Evolutionary conservation across 176 grass and related monocot species (phyloP), one percentile per base, ranked within the genome.

Genomic region (Triticum timopheevii): DNA sequence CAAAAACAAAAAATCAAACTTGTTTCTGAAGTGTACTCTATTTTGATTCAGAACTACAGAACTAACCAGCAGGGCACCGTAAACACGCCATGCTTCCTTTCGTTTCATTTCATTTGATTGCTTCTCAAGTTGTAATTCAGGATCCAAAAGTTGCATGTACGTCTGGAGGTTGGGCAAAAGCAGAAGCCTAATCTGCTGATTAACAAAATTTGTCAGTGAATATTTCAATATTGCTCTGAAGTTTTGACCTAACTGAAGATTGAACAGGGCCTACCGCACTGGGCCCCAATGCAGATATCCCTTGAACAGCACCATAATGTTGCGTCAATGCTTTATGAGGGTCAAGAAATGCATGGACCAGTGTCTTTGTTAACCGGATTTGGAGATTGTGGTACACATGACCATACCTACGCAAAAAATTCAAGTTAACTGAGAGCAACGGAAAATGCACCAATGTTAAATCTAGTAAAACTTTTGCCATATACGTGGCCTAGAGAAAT

Each of bases 61-160:
- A 85, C 83, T 87, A 62, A 98, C 96, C 93, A 94, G 58, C 66
- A 98, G 77, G 69, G 94, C 90, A 89, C 88, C 88, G 80, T 96
- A 93, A 83, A 98, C 97, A 89, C 85, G 97, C 90, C 97, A 98
- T 85, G 93, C 97, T 87, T 98, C 94, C 81, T 94, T 98, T 75
- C 97, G 90, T 80, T 96, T 98, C 88, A 91, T 86, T 80, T 96
- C 97, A 85, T 98, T 98, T 91, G 88, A 93, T 80, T 98, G 97
- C 65, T 96, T 93, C 67, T 98, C 90, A 47, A 91, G 94, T 82
- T 96, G 93, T 80, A 98, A 87, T 76, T 98, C 97, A 4, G 92
- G 97, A 22, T 91, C 94, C 77, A 98, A 80, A 79, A 96, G 89
- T 83, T 91, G 88, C 92, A 98, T 93, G 81, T 98, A 98, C 17